Base-by-base conservation (phyloP, 805 yeast species). In the Metschnikowia sp. region DNA sequence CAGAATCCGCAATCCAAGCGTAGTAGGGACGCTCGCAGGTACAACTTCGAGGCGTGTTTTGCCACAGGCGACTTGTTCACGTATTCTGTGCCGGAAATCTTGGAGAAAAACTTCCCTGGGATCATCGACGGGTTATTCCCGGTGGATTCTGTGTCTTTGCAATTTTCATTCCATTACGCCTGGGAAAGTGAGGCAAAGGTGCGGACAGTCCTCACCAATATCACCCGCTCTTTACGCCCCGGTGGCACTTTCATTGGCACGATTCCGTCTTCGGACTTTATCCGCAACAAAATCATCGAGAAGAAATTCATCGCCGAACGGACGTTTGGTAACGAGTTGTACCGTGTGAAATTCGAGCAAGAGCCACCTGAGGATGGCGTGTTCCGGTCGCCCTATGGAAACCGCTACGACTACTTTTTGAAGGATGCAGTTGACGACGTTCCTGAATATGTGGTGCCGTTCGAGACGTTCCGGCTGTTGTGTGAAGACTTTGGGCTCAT, bases 361-460 rank as follows among this genome's bases (percentile, higher is more conserved):
- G 81, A 77, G 30, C 89, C 90, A 0, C 92, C 95, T n/a, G 70
- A 69, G 41, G 85, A 81, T 55, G 90, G 92, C 2, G 81, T 78
- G 40, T 88, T 88, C 60, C 70, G 81, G 9, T 78, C 83, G 1
- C 87, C 94, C 0, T 89, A 73, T 61, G 99, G 99, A 0, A 86
- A 91, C 64, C 75, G 80, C 58, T 94, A 94, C 65, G 81, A 79
- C 45, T 94, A 87, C 63, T 88, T 74, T 68, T 70, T 94, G 49
- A 83, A 83, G 54, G 99, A 94, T 69, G 99, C 99, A 0, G 92
- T 94, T 41, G 97, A 89, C 52, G 84, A 94, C 58, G 97, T 94
- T 22, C 98, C 98, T 0, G 99, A 94, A 61, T 94, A 86, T 60
- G 95, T 94, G 6, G 97, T 94, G 7, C 98, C 97, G 1, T 90